Evolutionary conservation across 108 stramenopile genomes (phyloP).

Genomic region (Cyclotella kingstonii): DNA sequence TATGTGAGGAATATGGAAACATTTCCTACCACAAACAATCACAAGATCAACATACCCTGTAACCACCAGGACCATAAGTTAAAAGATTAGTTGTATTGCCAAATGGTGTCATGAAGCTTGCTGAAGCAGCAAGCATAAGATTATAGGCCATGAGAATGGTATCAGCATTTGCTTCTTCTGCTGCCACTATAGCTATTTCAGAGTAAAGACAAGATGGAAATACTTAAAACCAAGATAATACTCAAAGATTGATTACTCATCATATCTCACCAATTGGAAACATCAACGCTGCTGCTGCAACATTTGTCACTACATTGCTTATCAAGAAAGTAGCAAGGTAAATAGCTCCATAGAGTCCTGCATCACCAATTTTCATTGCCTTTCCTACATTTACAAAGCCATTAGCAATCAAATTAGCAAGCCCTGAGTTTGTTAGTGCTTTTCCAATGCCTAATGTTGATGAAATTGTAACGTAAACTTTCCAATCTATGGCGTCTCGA

Average conservation of each 20-base stretch:
- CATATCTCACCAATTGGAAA: slow-evolving; percentile 88
- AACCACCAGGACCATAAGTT: slow-evolving; percentile 81
- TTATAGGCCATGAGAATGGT: slow-evolving; percentile 62
- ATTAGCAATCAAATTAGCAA: slow-evolving; percentile 64
- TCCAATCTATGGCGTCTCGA: slow-evolving; percentile 81
- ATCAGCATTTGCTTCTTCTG: slow-evolving; percentile 63
- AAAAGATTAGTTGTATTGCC: slow-evolving; percentile 80
- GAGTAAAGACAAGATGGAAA: no score
- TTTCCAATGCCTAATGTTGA: slow-evolving; percentile 80
- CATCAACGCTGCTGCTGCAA: slow-evolving; percentile 84
- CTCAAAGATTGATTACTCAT: no score
- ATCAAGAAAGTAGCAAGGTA: slow-evolving; percentile 84
- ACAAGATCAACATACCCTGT: slow-evolving; percentile 37
- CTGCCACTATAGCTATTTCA: slow-evolving; percentile 79
- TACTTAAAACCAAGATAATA: no score
- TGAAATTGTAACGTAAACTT: slow-evolving; percentile 77
- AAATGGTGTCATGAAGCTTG: slow-evolving; percentile 80
- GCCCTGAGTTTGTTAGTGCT: slow-evolving; percentile 76
- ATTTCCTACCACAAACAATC: background rate
- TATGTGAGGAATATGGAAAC: background rate
- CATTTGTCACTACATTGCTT: slow-evolving; percentile 81
- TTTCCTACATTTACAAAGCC: slow-evolving; percentile 55
- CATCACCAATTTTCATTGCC: slow-evolving; percentile 56
- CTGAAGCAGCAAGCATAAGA: slow-evolving; percentile 82
- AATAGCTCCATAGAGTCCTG: slow-evolving; percentile 79